Base-by-base conservation (phyloP, 2,329 filamentous ascomycete species). In the Sphaerulina musiva region DNA sequence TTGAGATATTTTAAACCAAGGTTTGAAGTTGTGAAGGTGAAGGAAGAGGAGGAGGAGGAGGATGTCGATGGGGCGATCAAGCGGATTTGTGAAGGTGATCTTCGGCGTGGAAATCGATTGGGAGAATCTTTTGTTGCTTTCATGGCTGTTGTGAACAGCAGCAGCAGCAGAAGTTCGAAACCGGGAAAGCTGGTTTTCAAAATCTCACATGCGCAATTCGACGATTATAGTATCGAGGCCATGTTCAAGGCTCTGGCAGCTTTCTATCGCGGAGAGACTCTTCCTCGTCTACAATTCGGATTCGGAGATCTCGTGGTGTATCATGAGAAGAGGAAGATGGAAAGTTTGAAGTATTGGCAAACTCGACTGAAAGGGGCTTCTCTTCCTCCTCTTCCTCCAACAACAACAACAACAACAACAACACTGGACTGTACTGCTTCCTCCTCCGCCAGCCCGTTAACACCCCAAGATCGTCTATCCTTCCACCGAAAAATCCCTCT, bases 1-100 rank as follows among this genome's bases (percentile, higher is more conserved):
- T 17, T 68, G 65, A 43, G 69, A 73, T 31, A 73, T 67, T 6
- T 68, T 65, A 11, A 72, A 70, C 45, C 68, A 71, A 51, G 73
- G 10, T 53, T 62, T 34, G 46, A 20, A 2, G 20, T 20, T 4
- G 20, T 20, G 20, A 2, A 20, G 3, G 20, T 20, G 20, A 4
- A 4, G 3, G 20, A 20, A 4, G 20, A 20, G 0, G 20, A 4
- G 20, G 20, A 2, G 2, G 20, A 20, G 20, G 20, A 20, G 2
- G 20, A 4, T 20, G 20, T 2, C 3, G 20, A 20, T 20, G 20
- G 20, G 1, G 20, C 20, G 20, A 20, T 20, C 2, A 2, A 20
- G 20, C 20, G 20, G 20, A 20, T 20, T 20, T 20, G 20, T 20
- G 2, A 20, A 20, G 0, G 20, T 20, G 20, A 20, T 20, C 20